Base-by-base conservation (phyloP, 2,329 filamentous ascomycete genomes). In the Colletotrichum neosansevieriae region DNA sequence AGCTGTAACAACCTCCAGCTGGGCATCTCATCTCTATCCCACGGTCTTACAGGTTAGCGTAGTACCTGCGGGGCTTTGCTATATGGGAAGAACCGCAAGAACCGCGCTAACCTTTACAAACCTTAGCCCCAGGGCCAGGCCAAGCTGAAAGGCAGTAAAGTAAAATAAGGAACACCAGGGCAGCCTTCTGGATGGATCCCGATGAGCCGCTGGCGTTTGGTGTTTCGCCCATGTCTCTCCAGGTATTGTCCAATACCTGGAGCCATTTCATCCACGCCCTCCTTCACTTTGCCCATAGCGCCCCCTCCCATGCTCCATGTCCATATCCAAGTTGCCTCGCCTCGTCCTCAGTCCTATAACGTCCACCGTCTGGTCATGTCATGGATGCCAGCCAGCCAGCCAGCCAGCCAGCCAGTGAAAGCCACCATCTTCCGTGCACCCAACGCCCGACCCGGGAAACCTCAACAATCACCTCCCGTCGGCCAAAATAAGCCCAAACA, bases 401-500 rank as follows among this genome's bases (percentile, higher is more conserved):
- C n/a, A n/a, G 24, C 21, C 21, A 21, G 21, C 29, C 58, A 63
- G 34, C 42, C 11, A 32, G 44, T 57, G 42, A 57, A 50, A 24
- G 40, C 60, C n/a, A 49, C 62, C 47, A 45, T 38, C 24, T 24
- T 34, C 40, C 49, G 32, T 64, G 60, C 54, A 21, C 50, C 38
- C 24, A 24, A 54, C 40, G 51, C 56, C 44, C 60, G 60, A 29
- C 15, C 47, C 36, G 24, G 24, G 24, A 53, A 58, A 42, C 54
- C 65, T 68, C 65, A 59, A 68, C 65, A 59, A 50, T 59, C 59
- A 59, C 54, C 53, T 34, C 34, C 32, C 40, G 61, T 65, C 61
- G 61, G 65, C 65, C 42, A 68, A 64, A 65, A 65, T 68, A 65
- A 64, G 53, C 24, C 65, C 47, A 68, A 58, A 65, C 65, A 64